Base-by-base conservation (phyloP, 1,284 basidiomycete genomes). In the Apiotrichum domesticum region DNA sequence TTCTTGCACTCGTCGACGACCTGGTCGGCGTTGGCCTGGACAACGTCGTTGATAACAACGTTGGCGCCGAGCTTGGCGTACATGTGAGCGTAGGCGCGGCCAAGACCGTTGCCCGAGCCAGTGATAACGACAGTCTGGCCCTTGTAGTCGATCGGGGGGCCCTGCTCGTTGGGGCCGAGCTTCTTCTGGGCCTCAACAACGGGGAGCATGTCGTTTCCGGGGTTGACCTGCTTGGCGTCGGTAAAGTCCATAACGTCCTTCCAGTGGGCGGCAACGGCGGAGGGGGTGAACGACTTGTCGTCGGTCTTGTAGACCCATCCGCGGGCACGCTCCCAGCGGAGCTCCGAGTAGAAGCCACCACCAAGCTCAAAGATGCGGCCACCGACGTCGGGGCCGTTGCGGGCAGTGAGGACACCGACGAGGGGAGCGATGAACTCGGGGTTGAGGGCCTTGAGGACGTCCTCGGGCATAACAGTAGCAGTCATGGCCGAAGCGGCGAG, bases 31-130 rank as follows among this genome's bases (percentile, higher is more conserved):
- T 84, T 86, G 68, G 90, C 88, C 71, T 88, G 87, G 71, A 82
- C 90, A 56, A 98, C 87, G 72, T 99, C 96, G 75, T 98, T 99
- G 59, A 98, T 85, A 44, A 98, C 90, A 39, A 99, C 90, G 69
- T 97, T 98, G 29, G 92, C 95, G 35, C 96, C 96, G 4, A 94
- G 83, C 61, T 83, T 85, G 44, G 83, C 90, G 70, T 89, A 98
- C 86, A 96, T 89, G 56, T 87, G 80, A 0, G 96, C 90, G 73
- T 98, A 97, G 4, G 86, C 85, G 47, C 93, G 86, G 33, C 96
- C 96, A 37, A 99, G 85, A 56, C 93, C 94, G 35, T 87, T 88
- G 44, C 93, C 93, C 13, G 91, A 88, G 52, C 96, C 96, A 2
- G 96, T 98, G 68, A 98, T 83, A 65, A 98, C 86, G 57, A 90